Conservation (phyloP, 2,329 filamentous ascomycete species). For the Botrytis paeoniae region DNA sequence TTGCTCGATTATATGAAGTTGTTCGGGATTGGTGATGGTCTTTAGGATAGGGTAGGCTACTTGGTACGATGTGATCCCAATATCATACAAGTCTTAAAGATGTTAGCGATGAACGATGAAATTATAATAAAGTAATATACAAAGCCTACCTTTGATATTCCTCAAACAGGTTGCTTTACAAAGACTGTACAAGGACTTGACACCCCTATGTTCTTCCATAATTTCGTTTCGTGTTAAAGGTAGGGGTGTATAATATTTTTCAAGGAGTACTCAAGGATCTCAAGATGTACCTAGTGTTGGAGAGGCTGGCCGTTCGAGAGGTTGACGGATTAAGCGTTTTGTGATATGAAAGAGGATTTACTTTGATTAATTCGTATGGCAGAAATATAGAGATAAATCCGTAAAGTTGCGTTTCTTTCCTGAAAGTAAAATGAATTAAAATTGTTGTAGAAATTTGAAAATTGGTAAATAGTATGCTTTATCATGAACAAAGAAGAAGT, state of each 20-base stretch:
- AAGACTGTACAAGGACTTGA: slow-evolving; percentile 50
- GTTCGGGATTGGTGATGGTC: slow-evolving; percentile 68
- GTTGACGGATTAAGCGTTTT: not conserved
- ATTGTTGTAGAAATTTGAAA: not conserved
- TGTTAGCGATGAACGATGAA: slow-evolving; percentile 9
- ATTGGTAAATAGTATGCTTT: not conserved
- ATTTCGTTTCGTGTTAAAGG: not conserved
- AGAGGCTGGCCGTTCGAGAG: not conserved
- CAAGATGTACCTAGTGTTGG: not conserved
- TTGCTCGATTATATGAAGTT: slow-evolving; percentile 71
- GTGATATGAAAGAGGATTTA: not conserved
- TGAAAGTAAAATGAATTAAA: not conserved
- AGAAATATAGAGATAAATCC: not conserved
- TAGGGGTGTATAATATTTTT: not conserved
- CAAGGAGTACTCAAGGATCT: not conserved
- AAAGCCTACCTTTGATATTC: slow-evolving; percentile 45
- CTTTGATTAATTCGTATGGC: not conserved
- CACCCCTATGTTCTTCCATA: not conserved
- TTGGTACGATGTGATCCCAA: slow-evolving; percentile 69
- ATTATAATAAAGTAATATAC: not conserved
- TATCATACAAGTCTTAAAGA: slow-evolving; percentile 57
- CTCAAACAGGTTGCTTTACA: slow-evolving; percentile 51
- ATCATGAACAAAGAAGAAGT: not conserved
- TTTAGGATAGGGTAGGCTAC: slow-evolving; percentile 65
- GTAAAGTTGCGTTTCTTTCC: not conserved